Evolutionary conservation across 805 yeast genomes (phyloP).

Genomic region (Candida piceae): DNA sequence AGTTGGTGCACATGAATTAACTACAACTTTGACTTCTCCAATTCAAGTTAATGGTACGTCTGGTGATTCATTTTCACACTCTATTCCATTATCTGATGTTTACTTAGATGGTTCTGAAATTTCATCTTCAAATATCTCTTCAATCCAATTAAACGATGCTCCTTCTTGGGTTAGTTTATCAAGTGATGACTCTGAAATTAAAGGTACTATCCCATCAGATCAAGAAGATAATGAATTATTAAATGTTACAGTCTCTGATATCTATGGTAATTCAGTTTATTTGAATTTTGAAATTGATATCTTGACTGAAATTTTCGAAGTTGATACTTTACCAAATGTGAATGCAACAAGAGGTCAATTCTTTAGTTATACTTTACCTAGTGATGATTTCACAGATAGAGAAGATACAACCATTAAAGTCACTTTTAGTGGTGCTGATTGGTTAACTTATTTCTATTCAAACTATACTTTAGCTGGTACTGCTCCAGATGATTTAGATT

Average conservation of each 20-base stretch:
- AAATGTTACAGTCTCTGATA: slow-evolving; percentile 53
- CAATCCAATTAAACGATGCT: slow-evolving; percentile 41
- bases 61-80: slow-evolving; percentile 46
- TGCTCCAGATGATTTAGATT: slow-evolving; percentile 49
- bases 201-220: slow-evolving; percentile 54
- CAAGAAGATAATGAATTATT: slow-evolving; percentile 37
- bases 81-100: slow-evolving; percentile 60
- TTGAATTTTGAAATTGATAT: slow-evolving; percentile 55
- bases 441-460: slow-evolving; percentile 60
- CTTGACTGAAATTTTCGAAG: slow-evolving; percentile 50
- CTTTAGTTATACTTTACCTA: slow-evolving; percentile 51
- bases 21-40: slow-evolving; percentile 57
- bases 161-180: slow-evolving; percentile 58
- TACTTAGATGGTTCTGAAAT: slow-evolving; percentile 58
- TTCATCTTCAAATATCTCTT: slow-evolving; percentile 46
- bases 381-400: slow-evolving; percentile 53
- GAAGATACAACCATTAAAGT: slow-evolving; percentile 45
- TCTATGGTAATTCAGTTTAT: slow-evolving; percentile 53
- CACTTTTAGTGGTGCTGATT: slow-evolving; percentile 38
- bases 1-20: slow-evolving; percentile 84
- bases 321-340: slow-evolving; percentile 45
- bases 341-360: slow-evolving; percentile 65
- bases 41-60: slow-evolving; percentile 63
- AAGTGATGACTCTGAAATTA: slow-evolving; percentile 33
- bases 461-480: slow-evolving; percentile 68